phyloP scores from a whole-genome alignment of 1,284 basidiomycete species.

The Athelia sp. region DNA sequence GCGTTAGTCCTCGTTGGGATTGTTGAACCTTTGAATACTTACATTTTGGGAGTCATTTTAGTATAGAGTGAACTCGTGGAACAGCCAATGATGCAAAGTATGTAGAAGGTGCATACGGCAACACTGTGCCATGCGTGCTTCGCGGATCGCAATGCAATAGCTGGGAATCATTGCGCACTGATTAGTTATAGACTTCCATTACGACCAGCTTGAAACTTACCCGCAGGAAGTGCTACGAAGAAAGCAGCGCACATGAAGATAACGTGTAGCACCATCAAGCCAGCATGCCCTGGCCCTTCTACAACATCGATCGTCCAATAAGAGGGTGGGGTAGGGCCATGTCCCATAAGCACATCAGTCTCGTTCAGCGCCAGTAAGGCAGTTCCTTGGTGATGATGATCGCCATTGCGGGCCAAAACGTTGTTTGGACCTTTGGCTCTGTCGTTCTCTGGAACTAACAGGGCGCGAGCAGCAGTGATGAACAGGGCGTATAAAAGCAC shows the following conservation, averaged over 20 bases:
- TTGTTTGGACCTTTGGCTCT: too few species aligned
- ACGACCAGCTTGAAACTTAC: constrained; percentile 33
- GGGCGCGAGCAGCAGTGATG: too few species aligned
- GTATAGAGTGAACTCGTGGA: constrained; percentile 60
- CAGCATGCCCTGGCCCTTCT: constrained; percentile 49
- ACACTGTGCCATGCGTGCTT: constrained; percentile 59
- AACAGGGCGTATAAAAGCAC: too few species aligned
- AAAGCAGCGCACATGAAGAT: constrained; percentile 70
- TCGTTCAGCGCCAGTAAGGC: constrained; percentile 69
- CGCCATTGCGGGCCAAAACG: constrained; percentile 26
- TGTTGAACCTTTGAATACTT: constrained; percentile 23
- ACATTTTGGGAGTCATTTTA: constrained; percentile 78
- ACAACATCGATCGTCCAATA: constrained; percentile 77
- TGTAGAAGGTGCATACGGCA: constrained; percentile 55
- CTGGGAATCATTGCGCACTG: constrained; percentile 29
- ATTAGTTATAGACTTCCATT: too few species aligned
- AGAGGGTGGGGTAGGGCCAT: constrained; percentile 67
- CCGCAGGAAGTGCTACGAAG: constrained; percentile 69
- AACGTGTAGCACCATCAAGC: constrained; percentile 63
- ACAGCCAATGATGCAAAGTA: constrained; percentile 50
- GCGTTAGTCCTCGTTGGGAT: constrained; percentile 13
- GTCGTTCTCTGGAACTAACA: too few species aligned
- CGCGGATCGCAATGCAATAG: constrained; percentile 68
- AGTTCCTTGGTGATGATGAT: constrained; percentile 39
- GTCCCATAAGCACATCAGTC: constrained; percentile 57